phyloP scores from a whole-genome alignment of 106 monocot species.

The Narthecium ossifragum region DNA sequence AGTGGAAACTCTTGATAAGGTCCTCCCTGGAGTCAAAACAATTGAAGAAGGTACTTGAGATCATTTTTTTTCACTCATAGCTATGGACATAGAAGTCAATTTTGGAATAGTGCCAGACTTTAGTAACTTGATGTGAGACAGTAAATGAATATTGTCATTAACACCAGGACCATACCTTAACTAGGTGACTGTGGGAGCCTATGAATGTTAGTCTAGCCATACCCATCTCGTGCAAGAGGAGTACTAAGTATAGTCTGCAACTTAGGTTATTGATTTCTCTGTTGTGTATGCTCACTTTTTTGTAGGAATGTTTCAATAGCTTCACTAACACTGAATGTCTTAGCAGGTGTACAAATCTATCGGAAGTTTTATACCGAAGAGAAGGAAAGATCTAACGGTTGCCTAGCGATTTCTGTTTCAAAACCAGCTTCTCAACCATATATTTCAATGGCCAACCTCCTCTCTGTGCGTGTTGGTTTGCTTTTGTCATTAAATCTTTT shows the following conservation, averaged over 20 bases:
- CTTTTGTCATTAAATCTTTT: not conserved
- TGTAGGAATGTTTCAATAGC: too few species aligned
- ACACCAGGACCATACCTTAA: too few species aligned
- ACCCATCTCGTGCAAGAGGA: too few species aligned
- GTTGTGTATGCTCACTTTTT: too few species aligned
- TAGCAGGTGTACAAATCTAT: conserved; percentile 73
- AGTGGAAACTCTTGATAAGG: conserved; percentile 49
- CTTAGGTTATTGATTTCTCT: too few species aligned
- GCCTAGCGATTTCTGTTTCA: conserved; percentile 72
- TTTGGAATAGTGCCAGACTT: too few species aligned
- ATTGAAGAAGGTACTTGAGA: conserved; percentile 89
- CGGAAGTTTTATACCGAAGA: conserved; percentile 85
- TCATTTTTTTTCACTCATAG: not conserved
- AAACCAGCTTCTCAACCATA: conserved; percentile 61
- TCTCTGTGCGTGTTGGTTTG: conserved; percentile 44
- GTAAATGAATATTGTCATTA: too few species aligned
- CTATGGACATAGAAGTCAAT: too few species aligned
- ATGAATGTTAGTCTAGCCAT: too few species aligned
- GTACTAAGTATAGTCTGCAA: too few species aligned
- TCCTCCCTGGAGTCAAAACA: conserved; percentile 71
- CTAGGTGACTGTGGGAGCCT: too few species aligned
- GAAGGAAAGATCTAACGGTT: conserved; percentile 67
- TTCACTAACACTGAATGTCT: not conserved
- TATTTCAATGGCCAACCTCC: conserved; percentile 37
- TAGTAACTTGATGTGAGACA: too few species aligned